Evolutionary conservation across 129 eudicot species (phyloP), one percentile per base, ranked within the genome.

Genomic region (Flaveria linearis): DNA sequence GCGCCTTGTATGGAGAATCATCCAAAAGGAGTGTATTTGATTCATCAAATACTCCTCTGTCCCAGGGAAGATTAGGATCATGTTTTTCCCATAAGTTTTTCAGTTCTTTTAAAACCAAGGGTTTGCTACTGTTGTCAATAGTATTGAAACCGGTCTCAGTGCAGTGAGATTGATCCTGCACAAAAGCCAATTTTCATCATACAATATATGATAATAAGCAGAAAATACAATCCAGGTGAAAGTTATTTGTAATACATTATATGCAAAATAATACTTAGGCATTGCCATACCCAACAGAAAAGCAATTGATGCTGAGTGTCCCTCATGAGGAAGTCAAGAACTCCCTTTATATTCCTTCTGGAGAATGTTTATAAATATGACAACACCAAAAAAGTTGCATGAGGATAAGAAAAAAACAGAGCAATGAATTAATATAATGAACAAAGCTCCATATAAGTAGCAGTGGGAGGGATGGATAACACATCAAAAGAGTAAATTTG

Each of bases 151-250:
- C 86, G 2, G 98, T 85, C 20, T 80, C 69, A 8, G 92, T 88
- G 75, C 96, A 93, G 68, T 90, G 95, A 64, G 89, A 84, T 51
- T 88, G 91, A 87, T 93, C 96, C 98, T 93, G 88, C 63, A 86
- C 36, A 74, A 72, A 76, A 52, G 74, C 20, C 41, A 0, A 49
- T 67, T 39, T 63, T 83, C 66, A 80, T 45, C 39, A 42, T 63
- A 39, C 62, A 47, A 67, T 57, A 52, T 11, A 64, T 23, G 56
- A 23, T 42, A 15, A 79, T 60, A 8, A 10, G 5, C 46, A 22
- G 28, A 26, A 7, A 30, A 30, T 30, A 64, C 4, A n/a, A 30
- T 43, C 51, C 62, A 79, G 36, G 16, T 15, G 53, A 30, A 49
- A 42, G 78, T 43, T 45, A 20, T 18, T 7, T 15, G 42, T 41